Base-by-base conservation (phyloP, 2,329 filamentous ascomycete species). In the Ophiostoma australiae region DNA sequence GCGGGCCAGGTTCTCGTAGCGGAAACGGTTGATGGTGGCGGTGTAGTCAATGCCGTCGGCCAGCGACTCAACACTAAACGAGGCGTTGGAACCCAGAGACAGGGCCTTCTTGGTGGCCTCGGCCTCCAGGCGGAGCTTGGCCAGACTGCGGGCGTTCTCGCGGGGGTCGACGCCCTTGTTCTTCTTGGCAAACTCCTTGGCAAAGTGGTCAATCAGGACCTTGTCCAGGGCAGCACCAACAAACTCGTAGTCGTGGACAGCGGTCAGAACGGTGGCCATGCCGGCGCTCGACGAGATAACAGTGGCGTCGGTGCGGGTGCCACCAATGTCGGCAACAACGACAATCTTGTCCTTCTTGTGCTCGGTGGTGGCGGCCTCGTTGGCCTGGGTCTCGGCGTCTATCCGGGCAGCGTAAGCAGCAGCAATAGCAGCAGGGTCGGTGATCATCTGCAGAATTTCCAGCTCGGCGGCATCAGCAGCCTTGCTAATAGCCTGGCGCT, bases 171-270 rank as follows among this genome's bases (percentile, higher is more conserved):
- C 88, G 48, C 81, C 81, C 83, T 90, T 90, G 87, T 98, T 88
- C 86, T 97, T 97, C 88, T 99, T 98, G 78, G 95, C 87, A 83
- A 99, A 99, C 82, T 99, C 95, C 86, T 99, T 99, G 76, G 94
- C 91, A 76, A 98, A 97, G 85, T 97, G 90, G 80, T 99, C 94
- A 79, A 97, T 91, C 72, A 99, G 86, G 68, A 94, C 91, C 80
- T 95, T 87, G 83, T 99, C 95, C 71, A 99, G 86, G 75, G 93
- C 89, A 48, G 88, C 86, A 78, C 95, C 95, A 71, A 92, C 90
- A 76, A 94, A 91, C 78, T 98, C 94, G 82, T 97, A 97, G 84
- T 99, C 95, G 83, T 98, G 95, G 39, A 91, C 89, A 15, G 94
- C 97, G 27, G 95, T 93, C 72, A 99, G 86, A 76, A 97, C 89